These are phyloP conservation scores for Candida nemodendra DNA, from an alignment of 805 yeast genomes.

Conservation along the genomic window DNA sequence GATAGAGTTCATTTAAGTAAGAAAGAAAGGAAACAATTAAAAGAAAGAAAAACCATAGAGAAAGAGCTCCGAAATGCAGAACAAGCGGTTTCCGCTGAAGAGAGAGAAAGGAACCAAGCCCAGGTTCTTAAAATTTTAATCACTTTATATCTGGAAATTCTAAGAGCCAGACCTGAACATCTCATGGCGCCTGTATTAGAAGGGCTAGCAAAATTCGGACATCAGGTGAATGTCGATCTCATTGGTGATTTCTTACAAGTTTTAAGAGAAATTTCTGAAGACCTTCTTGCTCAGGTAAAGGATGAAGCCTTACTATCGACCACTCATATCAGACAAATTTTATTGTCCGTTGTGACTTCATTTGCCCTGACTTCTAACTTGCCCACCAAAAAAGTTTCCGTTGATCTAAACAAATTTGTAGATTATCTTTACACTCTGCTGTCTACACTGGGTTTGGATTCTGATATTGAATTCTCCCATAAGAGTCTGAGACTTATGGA, in stretches of 20 bases:
- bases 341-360: conserved; percentile 85
- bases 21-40: conserved; percentile 81
- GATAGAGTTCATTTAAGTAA: conserved; percentile 91
- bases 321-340: conserved; percentile 63
- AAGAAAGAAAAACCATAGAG: conserved; percentile 83
- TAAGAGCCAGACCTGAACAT: conserved; percentile 59
- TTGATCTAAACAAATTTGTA: conserved; percentile 81
- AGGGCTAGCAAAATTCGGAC: conserved; percentile 88
- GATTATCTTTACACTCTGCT: conserved; percentile 69
- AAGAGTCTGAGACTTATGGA: conserved; percentile 78
- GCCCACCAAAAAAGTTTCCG: conserved; percentile 64
- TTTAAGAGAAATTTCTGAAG: conserved; percentile 72
- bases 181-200: conserved; percentile 86
- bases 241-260: conserved; percentile 92
- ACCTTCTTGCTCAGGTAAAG: conserved; percentile 40
- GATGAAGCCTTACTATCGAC: conserved; percentile 43
- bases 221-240: conserved; percentile 87
- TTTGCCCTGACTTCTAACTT: conserved; percentile 82
- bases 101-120: conserved; percentile 81
- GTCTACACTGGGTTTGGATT: conserved; percentile 67
- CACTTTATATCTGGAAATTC: conserved; percentile 71
- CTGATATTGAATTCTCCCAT: conserved; percentile 84
- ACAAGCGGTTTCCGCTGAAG: conserved; percentile 80
- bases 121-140: conserved; percentile 75
- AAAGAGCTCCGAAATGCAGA: conserved; percentile 88